phyloP scores from a whole-genome alignment of 1,139 yeast genomes.

The Taiozyma sp. region DNA sequence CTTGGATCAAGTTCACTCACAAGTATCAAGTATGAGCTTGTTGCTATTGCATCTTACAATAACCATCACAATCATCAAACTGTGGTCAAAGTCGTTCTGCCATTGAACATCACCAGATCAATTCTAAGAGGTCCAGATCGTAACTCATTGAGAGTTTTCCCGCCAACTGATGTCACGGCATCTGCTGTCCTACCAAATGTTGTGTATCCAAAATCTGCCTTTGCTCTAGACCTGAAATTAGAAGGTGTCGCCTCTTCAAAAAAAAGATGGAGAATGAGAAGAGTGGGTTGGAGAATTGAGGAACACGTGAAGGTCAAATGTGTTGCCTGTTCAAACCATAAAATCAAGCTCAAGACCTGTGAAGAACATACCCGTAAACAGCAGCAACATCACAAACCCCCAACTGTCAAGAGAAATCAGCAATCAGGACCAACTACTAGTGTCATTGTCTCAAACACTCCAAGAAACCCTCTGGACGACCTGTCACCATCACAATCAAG shows the following conservation, averaged over 20 bases:
- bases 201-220: slow-evolving; percentile 79
- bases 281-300: slow-evolving; percentile 85
- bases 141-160: slow-evolving; percentile 84
- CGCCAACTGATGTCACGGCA: slow-evolving; percentile 90
- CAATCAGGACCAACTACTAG: slow-evolving; percentile 34
- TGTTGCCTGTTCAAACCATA: slow-evolving; percentile 52
- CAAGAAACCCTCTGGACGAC: slow-evolving; percentile 4
- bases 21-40: slow-evolving; percentile 64
- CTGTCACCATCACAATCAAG: slow-evolving; percentile 9
- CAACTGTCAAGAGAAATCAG: slow-evolving; percentile 30
- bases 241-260: slow-evolving; percentile 65
- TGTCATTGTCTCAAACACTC: slow-evolving; percentile 17
- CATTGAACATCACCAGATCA: slow-evolving; percentile 73
- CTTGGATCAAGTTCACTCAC: slow-evolving; percentile 52
- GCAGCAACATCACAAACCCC: slow-evolving; percentile 24
- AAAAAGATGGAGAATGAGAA: slow-evolving; percentile 90
- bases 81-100: slow-evolving; percentile 35
- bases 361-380: slow-evolving; percentile 38
- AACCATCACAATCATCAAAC: slow-evolving; percentile 17
- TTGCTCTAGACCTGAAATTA: slow-evolving; percentile 74
- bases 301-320: slow-evolving; percentile 64
- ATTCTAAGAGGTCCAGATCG: slow-evolving; percentile 79
- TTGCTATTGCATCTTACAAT: slow-evolving; percentile 54
- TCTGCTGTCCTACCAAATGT: slow-evolving; percentile 85
- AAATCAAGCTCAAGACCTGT: slow-evolving; percentile 37